Evolutionary conservation across 139 green algal genomes (phyloP).

Genomic region (Eudorina sp.): DNA sequence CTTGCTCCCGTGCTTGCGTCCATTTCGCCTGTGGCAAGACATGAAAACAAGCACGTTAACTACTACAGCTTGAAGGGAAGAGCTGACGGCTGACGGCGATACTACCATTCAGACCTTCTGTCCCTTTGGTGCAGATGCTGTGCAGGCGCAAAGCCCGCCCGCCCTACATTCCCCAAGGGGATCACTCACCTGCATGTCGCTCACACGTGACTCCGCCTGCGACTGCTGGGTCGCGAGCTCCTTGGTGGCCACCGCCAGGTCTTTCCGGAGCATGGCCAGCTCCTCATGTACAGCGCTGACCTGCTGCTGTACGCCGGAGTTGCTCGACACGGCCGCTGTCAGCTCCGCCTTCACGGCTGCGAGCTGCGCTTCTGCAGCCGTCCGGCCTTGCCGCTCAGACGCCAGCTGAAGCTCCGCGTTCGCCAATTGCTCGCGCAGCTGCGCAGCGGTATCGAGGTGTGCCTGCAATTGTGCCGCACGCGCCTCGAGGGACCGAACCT

Average conservation of each 20-base stretch:
- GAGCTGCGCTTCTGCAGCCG: neutral
- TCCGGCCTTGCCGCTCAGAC: neutral
- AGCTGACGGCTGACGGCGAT: too few relatives aligned
- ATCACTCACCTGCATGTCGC: conserved; percentile 35
- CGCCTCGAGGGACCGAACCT: conserved; percentile 10
- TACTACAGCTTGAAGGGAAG: too few relatives aligned
- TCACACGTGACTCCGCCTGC: neutral
- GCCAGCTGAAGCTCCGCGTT: neutral
- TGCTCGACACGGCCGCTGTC: neutral
- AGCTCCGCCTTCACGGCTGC: neutral
- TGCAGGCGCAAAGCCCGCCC: too few relatives aligned
- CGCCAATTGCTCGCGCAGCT: neutral
- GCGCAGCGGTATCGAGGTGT: neutral
- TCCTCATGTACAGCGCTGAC: conserved; percentile 18
- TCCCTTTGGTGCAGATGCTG: too few relatives aligned
- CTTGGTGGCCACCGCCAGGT: conserved; percentile 17
- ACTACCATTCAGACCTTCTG: too few relatives aligned
- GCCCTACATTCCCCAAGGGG: too few relatives aligned
- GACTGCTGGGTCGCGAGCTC: conserved; percentile 22
- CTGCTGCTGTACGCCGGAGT: neutral
- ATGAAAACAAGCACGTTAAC: too few relatives aligned
- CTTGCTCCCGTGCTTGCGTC: neutral
- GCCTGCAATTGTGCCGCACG: neutral
- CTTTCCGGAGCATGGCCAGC: conserved; percentile 14
- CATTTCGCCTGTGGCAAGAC: conserved; percentile 35